Evolutionary conservation across 148 eudicot species (phyloP).

Genomic region (Rhododendron ferrugineum): DNA sequence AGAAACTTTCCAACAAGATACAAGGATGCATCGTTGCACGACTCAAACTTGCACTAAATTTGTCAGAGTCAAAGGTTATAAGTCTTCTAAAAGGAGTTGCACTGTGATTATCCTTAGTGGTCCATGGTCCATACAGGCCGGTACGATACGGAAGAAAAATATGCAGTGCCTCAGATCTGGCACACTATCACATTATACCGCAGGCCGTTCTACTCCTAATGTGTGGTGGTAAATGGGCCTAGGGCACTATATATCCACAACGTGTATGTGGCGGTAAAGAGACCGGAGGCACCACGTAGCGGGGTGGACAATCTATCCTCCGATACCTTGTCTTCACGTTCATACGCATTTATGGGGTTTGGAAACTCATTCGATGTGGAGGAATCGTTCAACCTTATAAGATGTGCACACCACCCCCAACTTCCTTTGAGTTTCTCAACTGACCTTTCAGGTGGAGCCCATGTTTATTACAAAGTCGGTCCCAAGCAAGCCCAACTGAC

Average conservation of each 20-base stretch:
- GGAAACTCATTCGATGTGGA: not conserved
- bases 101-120: not conserved
- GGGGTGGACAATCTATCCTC: not conserved
- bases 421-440: not conserved
- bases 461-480: not conserved
- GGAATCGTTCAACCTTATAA: not conserved
- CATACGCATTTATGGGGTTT: not conserved
- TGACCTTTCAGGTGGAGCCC: conserved; percentile 12
- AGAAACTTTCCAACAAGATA: too few relatives aligned
- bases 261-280: too few relatives aligned
- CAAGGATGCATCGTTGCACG: too few relatives aligned
- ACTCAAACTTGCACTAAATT: too few relatives aligned
- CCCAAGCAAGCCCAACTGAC: not conserved
- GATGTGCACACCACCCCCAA: not conserved
- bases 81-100: too few relatives aligned
- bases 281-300: not conserved
- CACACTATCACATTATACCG: too few relatives aligned
- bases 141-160: not conserved
- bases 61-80: too few relatives aligned
- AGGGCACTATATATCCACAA: too few relatives aligned
- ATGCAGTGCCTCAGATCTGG: not conserved
- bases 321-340: not conserved
- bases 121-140: not conserved
- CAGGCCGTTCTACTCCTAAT: not conserved
- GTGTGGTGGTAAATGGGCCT: not conserved